Percentiles rank a stretch among this genome's conserved stretches.
Conservation (phyloP, 192 early-diverging fungal genomes). For the Umbelopsis vinacea region DNA sequence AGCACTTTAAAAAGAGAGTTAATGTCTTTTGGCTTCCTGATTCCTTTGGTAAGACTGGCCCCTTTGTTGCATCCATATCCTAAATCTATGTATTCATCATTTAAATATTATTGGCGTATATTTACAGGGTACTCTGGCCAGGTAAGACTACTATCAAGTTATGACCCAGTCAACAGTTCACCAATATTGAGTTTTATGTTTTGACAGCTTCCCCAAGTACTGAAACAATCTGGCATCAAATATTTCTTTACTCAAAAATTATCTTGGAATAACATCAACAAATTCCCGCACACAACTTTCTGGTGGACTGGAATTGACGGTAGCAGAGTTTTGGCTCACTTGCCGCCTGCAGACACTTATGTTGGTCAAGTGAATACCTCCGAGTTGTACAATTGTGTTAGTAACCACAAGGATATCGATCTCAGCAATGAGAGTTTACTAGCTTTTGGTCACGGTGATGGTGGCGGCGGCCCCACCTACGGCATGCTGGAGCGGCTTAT, state of each 20-base stretch:
- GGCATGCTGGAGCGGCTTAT: slow-evolving; percentile 84
- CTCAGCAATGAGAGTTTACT: slow-evolving; percentile 87
- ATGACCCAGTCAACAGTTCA: not conserved
- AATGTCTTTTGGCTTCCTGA: slow-evolving; percentile 96
- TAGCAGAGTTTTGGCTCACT: slow-evolving; percentile 59
- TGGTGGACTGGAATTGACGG: slow-evolving; percentile 94
- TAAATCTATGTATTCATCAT: not conserved
- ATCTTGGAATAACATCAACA: slow-evolving; percentile 99
- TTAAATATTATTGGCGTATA: not conserved
- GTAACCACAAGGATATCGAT: slow-evolving; percentile 89
- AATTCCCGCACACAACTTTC: slow-evolving; percentile 97
- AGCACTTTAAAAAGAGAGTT: slow-evolving; percentile 72
- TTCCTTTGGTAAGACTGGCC: slow-evolving; percentile 72
- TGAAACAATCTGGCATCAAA: slow-evolving; percentile 75
- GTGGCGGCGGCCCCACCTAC: slow-evolving; percentile 88
- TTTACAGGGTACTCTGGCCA: slow-evolving; percentile 74
- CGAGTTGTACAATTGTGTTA: slow-evolving; percentile 53
- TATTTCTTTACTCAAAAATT: slow-evolving; percentile 99
- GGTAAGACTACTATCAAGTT: slow-evolving; percentile 17
- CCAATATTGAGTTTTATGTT: not conserved
- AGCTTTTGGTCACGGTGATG: slow-evolving; percentile 94
- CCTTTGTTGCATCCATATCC: not conserved
- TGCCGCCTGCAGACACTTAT: slow-evolving; percentile 46
- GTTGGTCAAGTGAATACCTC: slow-evolving; percentile 14
- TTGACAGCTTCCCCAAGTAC: slow-evolving; percentile 83